Base-by-base conservation (phyloP, 257 asterid species). In the Cruciata laevipes region DNA sequence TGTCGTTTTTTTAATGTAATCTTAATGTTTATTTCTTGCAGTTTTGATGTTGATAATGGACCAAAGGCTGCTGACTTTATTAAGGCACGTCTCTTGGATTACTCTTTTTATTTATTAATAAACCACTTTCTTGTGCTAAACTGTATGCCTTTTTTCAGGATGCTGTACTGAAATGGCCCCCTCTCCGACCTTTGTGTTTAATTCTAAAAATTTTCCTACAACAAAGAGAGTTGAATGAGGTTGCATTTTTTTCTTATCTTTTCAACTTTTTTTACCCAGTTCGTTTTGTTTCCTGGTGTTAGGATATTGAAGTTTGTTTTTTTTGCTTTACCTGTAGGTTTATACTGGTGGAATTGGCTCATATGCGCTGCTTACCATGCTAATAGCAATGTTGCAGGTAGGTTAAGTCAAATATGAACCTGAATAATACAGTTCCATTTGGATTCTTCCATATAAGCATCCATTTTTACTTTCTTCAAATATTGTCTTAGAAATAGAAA, bases 291-390 rank as follows among this genome's bases (percentile, higher is more conserved):
- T 73, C 61, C 42, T 27, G 69, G 35, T 20, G 61, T 61, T 63
- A 21, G 62, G 64, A 68, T 77, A 69, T 59, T 66, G 71, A 38
- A 69, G 67, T 66, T 70, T 78, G 20, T 27, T 49, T 27, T 3
- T 18, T 27, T 3, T 18, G 65, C 70, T 73, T 65, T 20, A 8
- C 53, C 61, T 78, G 60, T 69, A 94, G 99, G 99, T 94, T 66
- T 94, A 90, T 75, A 85, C 96, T 17, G 99, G 99, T 72, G 99
- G 99, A 73, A 90, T 94, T 80, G 96, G 99, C 61, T 94, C 99
- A 4, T 94, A 90, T 68, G 99, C 97, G 3, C 91, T 94, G 49
- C 99, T 94, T 58, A 86, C 90, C 52, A 90, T 94, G 99, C 94
- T 94, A 58, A 87, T 94, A 74, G 96, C 96, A 8, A 80, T 83